Base-by-base conservation (phyloP, 2,329 filamentous ascomycete genomes). In the Sclerotinia borealis region DNA sequence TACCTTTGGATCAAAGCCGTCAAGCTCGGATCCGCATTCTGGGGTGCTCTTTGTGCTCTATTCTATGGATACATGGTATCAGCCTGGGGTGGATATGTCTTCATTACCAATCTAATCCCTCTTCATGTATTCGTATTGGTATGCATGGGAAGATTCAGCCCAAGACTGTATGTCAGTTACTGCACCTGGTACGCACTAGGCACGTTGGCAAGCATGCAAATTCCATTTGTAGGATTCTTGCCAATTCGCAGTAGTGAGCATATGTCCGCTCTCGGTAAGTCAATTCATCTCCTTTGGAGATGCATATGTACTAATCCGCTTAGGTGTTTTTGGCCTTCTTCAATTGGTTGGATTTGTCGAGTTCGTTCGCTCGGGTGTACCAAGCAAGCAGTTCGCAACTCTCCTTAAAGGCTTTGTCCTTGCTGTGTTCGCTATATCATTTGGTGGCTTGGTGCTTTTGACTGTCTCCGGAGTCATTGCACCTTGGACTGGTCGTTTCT, bases 11-110 rank as follows among this genome's bases (percentile, higher is more conserved):
- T 99, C 80, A 98, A 98, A 84, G 92, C 95, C 25, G 84, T 99
- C 70, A 99, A 99, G 82, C 85, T 92, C 64, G 95, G 95, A 31
- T 98, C 95, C 58, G 92, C 96, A 76, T 90, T 97, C 78, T 99
- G 93, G 93, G 93, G 92, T 71, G 93, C 91, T 43, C 82, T 97
- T 67, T 95, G 93, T 71, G 95, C 95, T 49, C 83, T 99, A 62
- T 98, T 96, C 80, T 99, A 99, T 78, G 95, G 95, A 74, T 99
- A 99, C 86, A 99, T 99, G 95, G 95, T 99, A 68, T 95, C 93
- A 55, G 96, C 96, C 22, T 99, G 95, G 95, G 95, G 95, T 83
- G 95, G 95, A 75, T 99, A 99, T 77, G 95, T 96, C 73, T 99
- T 99, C 85, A 99, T 99, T 75, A 99, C 96, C 66, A 97, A 96